Percentiles rank a stretch among this genome's conserved stretches.
These are phyloP conservation scores for Eucalyptus regnans DNA, from an alignment of 345 rosid species.

Conservation along the genomic window DNA sequence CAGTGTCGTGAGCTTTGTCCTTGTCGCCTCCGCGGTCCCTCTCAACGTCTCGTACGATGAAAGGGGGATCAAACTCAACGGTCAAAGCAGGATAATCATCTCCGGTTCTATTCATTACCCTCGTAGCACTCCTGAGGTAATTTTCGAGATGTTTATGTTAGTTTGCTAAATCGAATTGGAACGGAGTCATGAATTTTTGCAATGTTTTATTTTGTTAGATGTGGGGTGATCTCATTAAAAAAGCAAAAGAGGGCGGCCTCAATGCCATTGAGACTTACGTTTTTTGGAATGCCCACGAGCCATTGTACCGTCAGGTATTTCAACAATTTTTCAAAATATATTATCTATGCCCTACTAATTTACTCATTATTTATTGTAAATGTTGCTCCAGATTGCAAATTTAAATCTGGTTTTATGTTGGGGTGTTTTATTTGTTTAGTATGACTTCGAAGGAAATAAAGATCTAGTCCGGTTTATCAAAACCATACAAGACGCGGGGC, in stretches of 20 bases:
- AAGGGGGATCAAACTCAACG: conserved; percentile 21
- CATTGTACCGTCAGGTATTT: conserved; percentile 5
- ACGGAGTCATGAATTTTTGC: too few species aligned
- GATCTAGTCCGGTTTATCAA: conserved; percentile 34
- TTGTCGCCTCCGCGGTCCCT: background rate
- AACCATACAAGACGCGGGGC: conserved; percentile 11
- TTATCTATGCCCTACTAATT: background rate
- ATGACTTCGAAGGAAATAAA: conserved; percentile 17
- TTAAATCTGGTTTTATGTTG: background rate
- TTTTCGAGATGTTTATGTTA: background rate
- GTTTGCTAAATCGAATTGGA: background rate
- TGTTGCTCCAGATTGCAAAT: background rate
- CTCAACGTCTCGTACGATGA: conserved; percentile 5
- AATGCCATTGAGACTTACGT: conserved; percentile 61
- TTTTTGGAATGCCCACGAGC: conserved; percentile 67
- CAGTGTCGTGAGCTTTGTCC: background rate
- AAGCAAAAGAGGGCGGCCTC: conserved; percentile 45
- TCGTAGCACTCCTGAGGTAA: conserved; percentile 31
- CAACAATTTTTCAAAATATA: background rate
- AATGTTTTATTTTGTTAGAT: conserved; percentile 1
- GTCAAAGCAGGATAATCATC: conserved; percentile 21
- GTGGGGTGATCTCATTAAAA: conserved; percentile 23
- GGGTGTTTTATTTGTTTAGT: background rate
- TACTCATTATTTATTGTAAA: background rate
- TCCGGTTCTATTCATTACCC: conserved; percentile 51